These are phyloP conservation scores for Pulveroboletus frians DNA, from an alignment of 768 basidiomycete species.

Conservation along the genomic window DNA sequence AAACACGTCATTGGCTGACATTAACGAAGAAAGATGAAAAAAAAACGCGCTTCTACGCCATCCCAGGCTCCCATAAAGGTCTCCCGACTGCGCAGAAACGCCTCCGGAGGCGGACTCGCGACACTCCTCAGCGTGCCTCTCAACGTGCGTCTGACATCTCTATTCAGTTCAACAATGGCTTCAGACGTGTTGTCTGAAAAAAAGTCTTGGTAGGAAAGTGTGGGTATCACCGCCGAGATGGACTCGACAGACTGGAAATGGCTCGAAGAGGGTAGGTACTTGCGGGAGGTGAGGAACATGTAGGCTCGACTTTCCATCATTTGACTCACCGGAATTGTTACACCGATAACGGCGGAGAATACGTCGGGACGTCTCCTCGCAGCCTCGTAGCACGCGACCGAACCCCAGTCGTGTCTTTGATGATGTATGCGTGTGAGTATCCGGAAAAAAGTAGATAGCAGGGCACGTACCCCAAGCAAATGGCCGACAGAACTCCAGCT, in stretches of 20 bases:
- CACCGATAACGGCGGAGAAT: slow-evolving; percentile 53
- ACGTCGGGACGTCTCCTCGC: slow-evolving; percentile 64
- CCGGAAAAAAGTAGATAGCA: neutral
- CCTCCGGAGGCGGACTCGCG: slow-evolving; percentile 50
- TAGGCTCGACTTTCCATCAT: neutral
- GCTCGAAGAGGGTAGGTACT: slow-evolving; percentile 59
- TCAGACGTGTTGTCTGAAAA: slow-evolving; percentile 46
- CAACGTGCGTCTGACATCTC: slow-evolving; percentile 51
- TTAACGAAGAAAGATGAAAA: neutral
- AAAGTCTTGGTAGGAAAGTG: slow-evolving; percentile 59
- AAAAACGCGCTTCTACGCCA: slow-evolving; percentile 20
- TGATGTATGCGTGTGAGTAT: neutral
- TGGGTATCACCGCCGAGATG: slow-evolving; percentile 41
- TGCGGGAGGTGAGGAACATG: neutral
- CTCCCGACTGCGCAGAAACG: slow-evolving; percentile 45
- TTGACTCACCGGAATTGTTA: slow-evolving; percentile 51
- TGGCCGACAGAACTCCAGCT: slow-evolving; percentile 42
- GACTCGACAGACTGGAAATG: slow-evolving; percentile 43
- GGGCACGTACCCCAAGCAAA: slow-evolving; percentile 56
- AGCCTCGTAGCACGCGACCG: slow-evolving; percentile 61
- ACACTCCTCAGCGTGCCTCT: slow-evolving; percentile 52
- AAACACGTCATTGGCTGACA: neutral
- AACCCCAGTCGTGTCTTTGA: slow-evolving; percentile 74
- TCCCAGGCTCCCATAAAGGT: slow-evolving; percentile 54
- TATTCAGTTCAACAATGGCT: slow-evolving; percentile 51